phyloP scores from a whole-genome alignment of 768 basidiomycete genomes.

The Kwoniella pini region DNA sequence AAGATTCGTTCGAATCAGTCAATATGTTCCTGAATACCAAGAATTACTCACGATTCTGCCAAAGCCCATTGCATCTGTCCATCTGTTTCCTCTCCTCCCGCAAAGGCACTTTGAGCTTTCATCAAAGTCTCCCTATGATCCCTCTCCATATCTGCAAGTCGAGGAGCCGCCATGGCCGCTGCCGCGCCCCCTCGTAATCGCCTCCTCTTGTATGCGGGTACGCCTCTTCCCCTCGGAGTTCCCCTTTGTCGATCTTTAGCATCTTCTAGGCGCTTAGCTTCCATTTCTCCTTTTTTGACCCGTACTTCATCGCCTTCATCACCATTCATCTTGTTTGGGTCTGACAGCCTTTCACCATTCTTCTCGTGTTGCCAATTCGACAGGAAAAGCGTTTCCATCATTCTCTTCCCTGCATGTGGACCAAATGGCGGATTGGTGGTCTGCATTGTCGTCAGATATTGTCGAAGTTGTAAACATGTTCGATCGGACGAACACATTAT shows the following conservation, averaged over 20 bases:
- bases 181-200: constrained; percentile 35
- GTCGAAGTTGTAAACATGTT: constrained; percentile 70
- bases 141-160: constrained; percentile 26
- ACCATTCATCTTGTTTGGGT: constrained; percentile 27
- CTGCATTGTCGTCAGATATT: constrained; percentile 70
- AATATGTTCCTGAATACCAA: background rate
- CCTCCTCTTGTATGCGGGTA: constrained; percentile 42
- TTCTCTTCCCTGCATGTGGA: constrained; percentile 61
- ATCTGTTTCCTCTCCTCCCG: constrained; percentile 29
- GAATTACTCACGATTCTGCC: constrained; percentile 26
- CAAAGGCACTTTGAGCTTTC: constrained; percentile 38
- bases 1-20: background rate
- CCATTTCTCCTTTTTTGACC: constrained; percentile 36
- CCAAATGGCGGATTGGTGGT: constrained; percentile 45
- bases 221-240: constrained; percentile 21
- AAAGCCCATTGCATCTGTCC: constrained; percentile 37
- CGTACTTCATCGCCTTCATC: constrained; percentile 32
- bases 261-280: constrained; percentile 26
- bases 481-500: constrained; percentile 83
- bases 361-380: constrained; percentile 50
- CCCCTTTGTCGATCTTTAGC: constrained; percentile 9
- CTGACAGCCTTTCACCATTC: constrained; percentile 32
- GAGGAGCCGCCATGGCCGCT: constrained; percentile 24
- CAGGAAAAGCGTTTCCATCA: constrained; percentile 71
- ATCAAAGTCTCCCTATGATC: constrained; percentile 37